Evolutionary conservation across 495 filamentous ascomycete genomes (phyloP), one percentile per base, ranked within the genome.

Genomic region (Penicillium roqueforti): DNA sequence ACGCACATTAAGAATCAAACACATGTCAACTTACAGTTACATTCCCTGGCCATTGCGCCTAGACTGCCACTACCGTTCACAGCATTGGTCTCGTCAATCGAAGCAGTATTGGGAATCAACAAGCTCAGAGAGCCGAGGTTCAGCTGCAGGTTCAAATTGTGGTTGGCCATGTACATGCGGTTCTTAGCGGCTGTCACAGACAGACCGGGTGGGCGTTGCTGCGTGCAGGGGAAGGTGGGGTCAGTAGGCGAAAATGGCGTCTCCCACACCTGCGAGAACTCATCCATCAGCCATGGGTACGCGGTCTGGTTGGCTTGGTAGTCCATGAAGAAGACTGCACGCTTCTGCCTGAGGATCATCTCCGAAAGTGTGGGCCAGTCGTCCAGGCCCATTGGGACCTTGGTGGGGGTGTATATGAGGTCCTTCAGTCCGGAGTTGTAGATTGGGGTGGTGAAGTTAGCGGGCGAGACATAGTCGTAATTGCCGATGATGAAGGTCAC

Each of bases 401-500:
- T 76, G 2, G 83, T 71, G 2, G 91, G 89, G 3, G 78, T 81
- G 70, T 89, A 97, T 19, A 87, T 78, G 57, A 87, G 84, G 36
- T 81, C 76, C 28, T 74, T 67, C 18, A 96, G 76, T 10, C 91
- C 91, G 1, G 85, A 83, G 32, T 75, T 75, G 51, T 86, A 67
- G 57, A 97, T 79, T 3, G 83, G 78, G 1, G 58, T 67, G 14
- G 69, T 80, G 66, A 82, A 92, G 47, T 83, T 80, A 14, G 65
- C 71, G 14, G 88, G 82, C 16, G 71, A 62, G 16, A 83, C 76
- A 47, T 74, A 85, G 72, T 93, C 89, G 55, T 79, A 83, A 68
- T 97, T 97, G 14, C 87, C 89, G 42, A 97, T 80, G 7, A 97
- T 73, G 47, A 96, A 82, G 4, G 91, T 96, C n/a, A 97, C 82